Conservation (phyloP, 148 eudicot genomes). For the Amaranthus hypochondriacus region DNA sequence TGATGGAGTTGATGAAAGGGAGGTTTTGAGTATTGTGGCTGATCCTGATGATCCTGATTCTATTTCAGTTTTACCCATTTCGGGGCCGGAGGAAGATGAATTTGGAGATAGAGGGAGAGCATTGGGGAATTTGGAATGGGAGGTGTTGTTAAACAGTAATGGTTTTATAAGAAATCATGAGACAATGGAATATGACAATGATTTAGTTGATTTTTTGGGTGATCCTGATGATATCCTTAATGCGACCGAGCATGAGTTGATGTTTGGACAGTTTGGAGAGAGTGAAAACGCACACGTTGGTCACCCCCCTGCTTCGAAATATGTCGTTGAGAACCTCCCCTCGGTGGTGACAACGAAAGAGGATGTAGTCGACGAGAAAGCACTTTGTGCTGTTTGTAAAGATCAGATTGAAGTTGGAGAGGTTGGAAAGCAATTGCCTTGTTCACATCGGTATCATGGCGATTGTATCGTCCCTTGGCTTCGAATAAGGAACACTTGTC, state of each 20-base stretch:
- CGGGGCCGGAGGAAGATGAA: slow-evolving; percentile 28
- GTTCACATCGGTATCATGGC: slow-evolving; percentile 60
- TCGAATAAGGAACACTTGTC: slow-evolving; percentile 65
- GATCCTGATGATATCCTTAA: slow-evolving; percentile 36
- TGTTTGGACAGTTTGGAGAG: slow-evolving; percentile 53
- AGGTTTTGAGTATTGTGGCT: slow-evolving; percentile 31
- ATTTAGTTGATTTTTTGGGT: slow-evolving; percentile 15
- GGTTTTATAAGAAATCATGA: slow-evolving; percentile 26
- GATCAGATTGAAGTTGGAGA: slow-evolving; percentile 51
- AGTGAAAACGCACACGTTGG: slow-evolving; percentile 33
- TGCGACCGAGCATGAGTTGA: slow-evolving; percentile 44
- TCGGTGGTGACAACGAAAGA: slow-evolving; percentile 34
- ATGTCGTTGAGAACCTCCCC: slow-evolving; percentile 33
- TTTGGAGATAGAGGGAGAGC: slow-evolving; percentile 23
- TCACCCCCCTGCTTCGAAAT: slow-evolving; percentile 55
- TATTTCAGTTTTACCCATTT: slow-evolving; percentile 24
- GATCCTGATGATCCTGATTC: slow-evolving; percentile 39
- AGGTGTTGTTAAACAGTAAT: slow-evolving; percentile 32
- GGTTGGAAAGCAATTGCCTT: slow-evolving; percentile 50
- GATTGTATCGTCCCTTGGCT: slow-evolving; percentile 76
- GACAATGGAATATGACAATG: slow-evolving; percentile 20
- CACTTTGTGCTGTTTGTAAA: slow-evolving; percentile 67
- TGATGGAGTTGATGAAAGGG: slow-evolving; percentile 43
- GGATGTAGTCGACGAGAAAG: slow-evolving; percentile 36
- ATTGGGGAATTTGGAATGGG: slow-evolving; percentile 40